Evolutionary conservation across 768 basidiomycete species (phyloP), one percentile per base, ranked within the genome.

Genomic region (Agaricus subrufescens): DNA sequence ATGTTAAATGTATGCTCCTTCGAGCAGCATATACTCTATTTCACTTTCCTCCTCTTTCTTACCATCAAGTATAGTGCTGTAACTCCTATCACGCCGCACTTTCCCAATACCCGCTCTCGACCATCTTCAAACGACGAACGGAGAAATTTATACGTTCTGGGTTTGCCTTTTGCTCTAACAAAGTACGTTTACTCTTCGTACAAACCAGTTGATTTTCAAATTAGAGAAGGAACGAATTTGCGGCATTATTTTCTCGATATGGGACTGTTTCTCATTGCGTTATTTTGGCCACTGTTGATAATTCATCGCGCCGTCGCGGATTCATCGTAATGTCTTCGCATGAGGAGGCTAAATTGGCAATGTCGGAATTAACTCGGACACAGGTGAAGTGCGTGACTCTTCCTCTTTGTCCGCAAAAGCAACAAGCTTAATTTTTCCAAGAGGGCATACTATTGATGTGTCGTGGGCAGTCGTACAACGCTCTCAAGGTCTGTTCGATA

Each of bases 391-490:
- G 61, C 54, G 76, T 60, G 8, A 19, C 42, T 15, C 11, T 11
- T 38, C n/a, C 3, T 34, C 14, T 8, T 52, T 23, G 19, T n/a
- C 11, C 39, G 7, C 23, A 30, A 15, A 15, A 6, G 31, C 46
- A 60, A 12, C 34, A 60, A 54, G 53, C 59, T 40, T 45, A 44
- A 46, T 49, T 39, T 34, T 11, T 48, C 9, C 40, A n/a, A 91
- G 87, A 64, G 87, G 89, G 6, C 85, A 91, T 63, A 75, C 78
- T 19, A 81, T 92, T 46, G 89, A 92, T 65, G 81, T 92, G 50
- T 91, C 89, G 5, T 92, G 89, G 89, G 90, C 89, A 15, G 89
- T 92, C 25, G 89, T 92, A 38, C 89, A 92, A 61, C 87, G 89
- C 45, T 92, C 89, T 59, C 84, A 87, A 77, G 89, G 89, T 87